Base-by-base conservation (phyloP, 257 asterid species). In the Solanum appendiculatum region DNA sequence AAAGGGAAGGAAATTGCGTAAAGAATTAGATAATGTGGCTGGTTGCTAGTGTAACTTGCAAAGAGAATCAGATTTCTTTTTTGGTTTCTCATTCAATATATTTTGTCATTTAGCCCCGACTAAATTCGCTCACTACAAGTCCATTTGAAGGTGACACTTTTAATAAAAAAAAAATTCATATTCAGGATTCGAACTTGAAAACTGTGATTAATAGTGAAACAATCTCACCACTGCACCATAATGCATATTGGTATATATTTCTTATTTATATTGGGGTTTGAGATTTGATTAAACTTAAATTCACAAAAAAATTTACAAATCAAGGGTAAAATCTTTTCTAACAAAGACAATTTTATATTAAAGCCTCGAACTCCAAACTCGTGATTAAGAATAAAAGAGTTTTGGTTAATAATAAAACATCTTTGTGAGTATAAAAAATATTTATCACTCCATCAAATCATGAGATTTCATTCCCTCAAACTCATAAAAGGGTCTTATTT, bases 141-240 rank as follows among this genome's bases (percentile, higher is more conserved):
- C 6, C 18, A 18, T 51, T 51, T 18, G 3, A 0, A 0, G 3
- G 3, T 39, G 42, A 39, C 2, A 37, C 4, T 14, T 7, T 37
- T 6, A 0, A 37, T n/a, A n/a, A n/a, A n/a, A n/a, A n/a, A n/a
- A n/a, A n/a, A n/a, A n/a, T n/a, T n/a, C n/a, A n/a, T n/a, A n/a
- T 16, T 5, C 1, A 51, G 0, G 3, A 51, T 0, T 51, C 9
- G 18, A 51, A 51, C 0, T 5, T 51, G 2, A 51, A 0, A 51
- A 2, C 0, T 51, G 3, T 51, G 0, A 51, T 51, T 51, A 51
- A 51, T 9, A 1, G 1, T 51, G n/a, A 0, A 51, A 18, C 3
- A 51, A 4, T 51, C 9, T 51, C 9, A 51, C 3, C 3, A 40
- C 60, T 5, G 0, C 3, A 18, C n/a, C n/a, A n/a, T n/a, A n/a